Evolutionary conservation across 768 basidiomycete genomes (phyloP).

Genomic region (Hypsizygus marmoreus): DNA sequence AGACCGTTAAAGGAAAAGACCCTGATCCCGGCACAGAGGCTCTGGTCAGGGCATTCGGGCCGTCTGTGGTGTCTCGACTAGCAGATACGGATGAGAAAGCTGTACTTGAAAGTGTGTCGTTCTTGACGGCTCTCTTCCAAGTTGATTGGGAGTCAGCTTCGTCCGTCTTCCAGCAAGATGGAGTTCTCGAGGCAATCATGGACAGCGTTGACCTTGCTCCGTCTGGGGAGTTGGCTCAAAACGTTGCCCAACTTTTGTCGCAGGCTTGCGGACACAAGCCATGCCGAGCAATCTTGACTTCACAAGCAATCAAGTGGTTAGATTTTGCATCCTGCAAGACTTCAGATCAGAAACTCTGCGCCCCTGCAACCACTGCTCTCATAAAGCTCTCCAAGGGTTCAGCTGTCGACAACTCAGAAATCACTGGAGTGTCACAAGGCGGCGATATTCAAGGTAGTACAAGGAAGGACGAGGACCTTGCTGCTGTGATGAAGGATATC

Average conservation of each 20-base stretch:
- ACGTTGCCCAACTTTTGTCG: constrained; percentile 72
- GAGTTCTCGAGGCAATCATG: constrained; percentile 61
- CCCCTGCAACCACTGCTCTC: constrained; percentile 70
- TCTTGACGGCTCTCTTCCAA: constrained; percentile 81
- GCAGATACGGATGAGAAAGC: constrained; percentile 56
- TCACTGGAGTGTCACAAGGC: constrained; percentile 11
- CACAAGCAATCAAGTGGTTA: constrained; percentile 68
- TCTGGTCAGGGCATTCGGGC: constrained; percentile 53
- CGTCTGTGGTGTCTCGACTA: constrained; percentile 49
- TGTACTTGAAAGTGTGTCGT: constrained; percentile 57
- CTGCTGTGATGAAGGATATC: constrained; percentile 57
- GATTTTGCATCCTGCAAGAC: constrained; percentile 53
- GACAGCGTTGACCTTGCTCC: constrained; percentile 72
- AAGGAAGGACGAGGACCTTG: constrained; percentile 45
- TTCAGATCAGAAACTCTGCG: constrained; percentile 48
- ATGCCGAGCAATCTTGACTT: constrained; percentile 63
- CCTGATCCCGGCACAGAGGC: constrained; percentile 49
- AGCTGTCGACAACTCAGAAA: constrained; percentile 44
- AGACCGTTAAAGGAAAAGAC: constrained; percentile 36
- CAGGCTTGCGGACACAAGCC: constrained; percentile 76
- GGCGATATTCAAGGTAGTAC: constrained; percentile 16
- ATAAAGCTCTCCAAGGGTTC: constrained; percentile 74
- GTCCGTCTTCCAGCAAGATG: constrained; percentile 63
- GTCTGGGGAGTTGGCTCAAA: constrained; percentile 48
- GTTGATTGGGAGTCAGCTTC: constrained; percentile 74